Conservation (phyloP, 1,284 basidiomycete species). For the Ganoderma multipileum region DNA sequence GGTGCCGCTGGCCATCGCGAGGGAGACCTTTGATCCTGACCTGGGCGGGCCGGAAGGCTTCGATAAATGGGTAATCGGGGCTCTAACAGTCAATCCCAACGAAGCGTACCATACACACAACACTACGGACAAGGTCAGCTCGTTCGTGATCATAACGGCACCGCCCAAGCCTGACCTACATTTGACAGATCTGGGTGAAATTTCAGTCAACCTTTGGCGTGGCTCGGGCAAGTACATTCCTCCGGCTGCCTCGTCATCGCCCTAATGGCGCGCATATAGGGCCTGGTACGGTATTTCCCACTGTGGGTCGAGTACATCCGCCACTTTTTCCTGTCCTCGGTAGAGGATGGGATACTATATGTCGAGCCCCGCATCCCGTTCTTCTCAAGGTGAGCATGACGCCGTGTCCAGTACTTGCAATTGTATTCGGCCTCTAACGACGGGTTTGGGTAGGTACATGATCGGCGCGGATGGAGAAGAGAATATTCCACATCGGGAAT, state of each 20-base stretch:
- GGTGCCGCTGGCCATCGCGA: constrained; percentile 61
- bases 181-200: constrained; percentile 71
- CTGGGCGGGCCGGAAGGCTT: constrained; percentile 71
- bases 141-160: background rate
- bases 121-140: constrained; percentile 62
- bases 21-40: constrained; percentile 53
- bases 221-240: background rate
- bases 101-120: constrained; percentile 77
- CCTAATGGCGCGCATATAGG: constrained; percentile 41
- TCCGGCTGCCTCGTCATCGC: background rate
- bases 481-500: constrained; percentile 65
- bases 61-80: constrained; percentile 65
- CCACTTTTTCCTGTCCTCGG: constrained; percentile 65
- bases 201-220: constrained; percentile 58
- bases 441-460: constrained; percentile 47
- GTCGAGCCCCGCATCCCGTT: constrained; percentile 79
- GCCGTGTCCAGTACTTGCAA: constrained; percentile 12
- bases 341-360: constrained; percentile 79
- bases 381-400: background rate
- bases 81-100: constrained; percentile 67
- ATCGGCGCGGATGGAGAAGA: constrained; percentile 60
- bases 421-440: background rate
- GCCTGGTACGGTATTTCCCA: constrained; percentile 60
- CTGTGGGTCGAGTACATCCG: constrained; percentile 65
- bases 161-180: background rate